Percentiles rank a stretch among this genome's conserved stretches.
Evolutionary conservation across 2,329 filamentous ascomycete species (phyloP).

Genomic region (Ceratocystis cacaofunesta): DNA sequence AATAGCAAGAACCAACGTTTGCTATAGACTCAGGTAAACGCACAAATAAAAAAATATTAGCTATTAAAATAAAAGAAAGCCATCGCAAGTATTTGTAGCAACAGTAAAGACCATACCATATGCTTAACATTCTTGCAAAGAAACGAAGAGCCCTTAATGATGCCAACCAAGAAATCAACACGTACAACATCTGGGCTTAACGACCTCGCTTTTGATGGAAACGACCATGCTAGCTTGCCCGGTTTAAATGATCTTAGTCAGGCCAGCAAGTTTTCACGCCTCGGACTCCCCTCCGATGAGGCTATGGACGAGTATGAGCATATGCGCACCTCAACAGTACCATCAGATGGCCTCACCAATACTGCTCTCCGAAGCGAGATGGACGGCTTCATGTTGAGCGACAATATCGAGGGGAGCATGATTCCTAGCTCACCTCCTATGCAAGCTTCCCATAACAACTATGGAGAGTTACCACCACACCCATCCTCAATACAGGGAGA

Average conservation of each 20-base stretch:
- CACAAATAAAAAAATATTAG: neutral
- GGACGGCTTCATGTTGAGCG: constrained; percentile 7
- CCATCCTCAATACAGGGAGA: constrained; percentile 9
- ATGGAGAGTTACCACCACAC: neutral
- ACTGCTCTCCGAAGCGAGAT: constrained; percentile 2
- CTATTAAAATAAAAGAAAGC: neutral
- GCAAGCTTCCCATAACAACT: neutral
- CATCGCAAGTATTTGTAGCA: neutral
- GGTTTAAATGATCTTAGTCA: neutral
- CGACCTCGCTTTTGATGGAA: neutral
- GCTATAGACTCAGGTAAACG: neutral
- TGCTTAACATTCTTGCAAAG: neutral
- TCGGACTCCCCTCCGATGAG: constrained; percentile 11
- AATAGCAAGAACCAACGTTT: neutral
- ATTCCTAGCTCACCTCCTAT: constrained; percentile 6
- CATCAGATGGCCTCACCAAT: constrained; percentile 1
- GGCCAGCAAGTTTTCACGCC: constrained; percentile 5
- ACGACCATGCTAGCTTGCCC: neutral
- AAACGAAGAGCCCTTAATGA: neutral
- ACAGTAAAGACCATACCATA: neutral
- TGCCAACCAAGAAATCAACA: neutral
- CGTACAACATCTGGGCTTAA: neutral
- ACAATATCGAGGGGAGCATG: neutral
- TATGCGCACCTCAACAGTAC: constrained; percentile 14
- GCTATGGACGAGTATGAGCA: constrained; percentile 13